Percentiles rank a stretch among this genome's conserved stretches.
Evolutionary conservation across 1,284 basidiomycete species (phyloP).

Genomic region (Ceratobasidium sp.): DNA sequence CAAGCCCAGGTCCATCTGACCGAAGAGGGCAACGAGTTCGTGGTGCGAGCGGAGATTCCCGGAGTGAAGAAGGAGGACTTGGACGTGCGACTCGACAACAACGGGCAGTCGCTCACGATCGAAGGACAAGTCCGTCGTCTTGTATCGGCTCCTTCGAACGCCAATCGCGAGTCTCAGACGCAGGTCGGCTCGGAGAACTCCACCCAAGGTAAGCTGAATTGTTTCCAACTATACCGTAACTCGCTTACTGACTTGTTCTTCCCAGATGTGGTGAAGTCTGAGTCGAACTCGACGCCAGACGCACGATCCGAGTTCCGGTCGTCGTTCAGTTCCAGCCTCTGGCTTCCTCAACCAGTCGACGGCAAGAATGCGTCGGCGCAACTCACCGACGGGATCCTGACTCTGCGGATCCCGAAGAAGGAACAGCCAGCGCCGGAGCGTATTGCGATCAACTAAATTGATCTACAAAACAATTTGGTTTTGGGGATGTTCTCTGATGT

Average conservation of each 20-base stretch:
- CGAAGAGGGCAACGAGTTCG: slow-evolving; percentile 67
- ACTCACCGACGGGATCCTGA: slow-evolving; percentile 71
- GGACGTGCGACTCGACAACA: slow-evolving; percentile 70
- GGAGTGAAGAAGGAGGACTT: slow-evolving; percentile 80
- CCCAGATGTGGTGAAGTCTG: slow-evolving; percentile 21
- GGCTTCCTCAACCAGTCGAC: slow-evolving; percentile 70
- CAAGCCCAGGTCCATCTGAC: slow-evolving; percentile 64
- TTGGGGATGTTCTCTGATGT: no score
- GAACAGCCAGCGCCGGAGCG: background rate
- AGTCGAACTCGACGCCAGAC: background rate
- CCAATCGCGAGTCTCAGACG: background rate
- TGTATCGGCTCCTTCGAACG: slow-evolving; percentile 31
- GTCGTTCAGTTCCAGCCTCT: slow-evolving; percentile 69
- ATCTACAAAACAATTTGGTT: background rate
- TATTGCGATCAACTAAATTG: slow-evolving; percentile 14
- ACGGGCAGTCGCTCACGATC: slow-evolving; percentile 72
- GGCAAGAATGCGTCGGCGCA: slow-evolving; percentile 65
- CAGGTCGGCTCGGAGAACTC: background rate
- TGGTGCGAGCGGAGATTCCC: slow-evolving; percentile 77
- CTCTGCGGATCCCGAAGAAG: slow-evolving; percentile 30
- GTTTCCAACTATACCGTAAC: background rate
- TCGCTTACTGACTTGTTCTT: slow-evolving; percentile 3
- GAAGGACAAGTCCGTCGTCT: slow-evolving; percentile 62
- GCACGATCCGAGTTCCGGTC: slow-evolving; percentile 49
- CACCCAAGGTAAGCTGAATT: slow-evolving; percentile 23